Evolutionary conservation across 2,329 filamentous ascomycete species (phyloP).

Genomic region (Alternaria postmessia): DNA sequence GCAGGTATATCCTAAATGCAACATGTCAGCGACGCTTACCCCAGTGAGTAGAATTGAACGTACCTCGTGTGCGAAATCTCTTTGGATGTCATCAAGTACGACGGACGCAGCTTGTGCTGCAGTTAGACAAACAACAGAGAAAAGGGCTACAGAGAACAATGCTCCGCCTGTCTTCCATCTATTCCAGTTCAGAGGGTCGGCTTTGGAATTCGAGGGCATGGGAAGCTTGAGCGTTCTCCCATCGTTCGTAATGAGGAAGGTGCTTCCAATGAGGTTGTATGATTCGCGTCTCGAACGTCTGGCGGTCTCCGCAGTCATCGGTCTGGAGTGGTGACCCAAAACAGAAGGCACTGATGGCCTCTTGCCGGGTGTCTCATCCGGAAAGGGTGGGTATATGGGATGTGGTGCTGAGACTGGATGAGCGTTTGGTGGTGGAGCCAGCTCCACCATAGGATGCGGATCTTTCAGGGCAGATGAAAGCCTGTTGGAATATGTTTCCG

Average conservation of each 20-base stretch:
- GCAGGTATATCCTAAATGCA: constrained; percentile 1
- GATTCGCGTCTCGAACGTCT: constrained; percentile 32
- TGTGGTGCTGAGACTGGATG: constrained; percentile 24
- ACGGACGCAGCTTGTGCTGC: constrained; percentile 31
- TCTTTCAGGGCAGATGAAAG: constrained; percentile 5
- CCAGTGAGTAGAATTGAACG: neutral
- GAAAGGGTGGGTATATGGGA: constrained; percentile 7
- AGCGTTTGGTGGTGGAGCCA: constrained; percentile 21
- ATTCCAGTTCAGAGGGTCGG: constrained; percentile 38
- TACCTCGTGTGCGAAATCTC: constrained; percentile 28
- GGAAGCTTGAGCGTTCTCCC: constrained; percentile 35
- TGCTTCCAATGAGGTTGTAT: constrained; percentile 34
- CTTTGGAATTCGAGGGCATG: constrained; percentile 33
- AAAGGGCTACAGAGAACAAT: constrained; percentile 26
- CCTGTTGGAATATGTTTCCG: constrained; percentile 9
- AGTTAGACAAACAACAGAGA: constrained; percentile 24
- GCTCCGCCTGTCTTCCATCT: constrained; percentile 30
- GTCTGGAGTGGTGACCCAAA: neutral
- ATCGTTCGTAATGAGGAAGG: constrained; percentile 34
- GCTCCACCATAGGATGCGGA: constrained; percentile 25
- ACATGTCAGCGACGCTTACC: neutral
- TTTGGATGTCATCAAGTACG: constrained; percentile 20
- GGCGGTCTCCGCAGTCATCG: neutral
- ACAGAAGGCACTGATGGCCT: neutral
- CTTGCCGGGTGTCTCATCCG: constrained; percentile 3